These are phyloP conservation scores for Ceratobasidium sp. DNA, from an alignment of 1,284 basidiomycete genomes.

Conservation along the genomic window DNA sequence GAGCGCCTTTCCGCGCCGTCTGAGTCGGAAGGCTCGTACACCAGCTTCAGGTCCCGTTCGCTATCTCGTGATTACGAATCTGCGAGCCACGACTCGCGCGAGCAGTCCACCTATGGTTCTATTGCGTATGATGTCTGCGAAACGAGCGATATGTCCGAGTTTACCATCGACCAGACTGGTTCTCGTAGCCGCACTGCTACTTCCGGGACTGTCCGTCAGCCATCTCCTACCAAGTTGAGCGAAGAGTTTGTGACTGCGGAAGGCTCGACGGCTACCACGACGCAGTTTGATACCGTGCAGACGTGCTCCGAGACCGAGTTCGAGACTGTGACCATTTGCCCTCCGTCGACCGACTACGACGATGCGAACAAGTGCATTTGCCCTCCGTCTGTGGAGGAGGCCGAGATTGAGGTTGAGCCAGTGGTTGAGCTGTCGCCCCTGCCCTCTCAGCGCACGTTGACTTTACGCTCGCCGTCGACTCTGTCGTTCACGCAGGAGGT, in stretches of 20 bases:
- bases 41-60: conserved; percentile 59
- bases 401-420: not conserved
- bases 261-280: conserved; percentile 15
- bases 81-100: conserved; percentile 21
- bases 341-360: conserved; percentile 46
- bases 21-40: conserved; percentile 59
- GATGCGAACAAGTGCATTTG: conserved; percentile 41
- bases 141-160: conserved; percentile 42
- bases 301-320: conserved; percentile 46
- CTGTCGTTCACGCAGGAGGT: not conserved
- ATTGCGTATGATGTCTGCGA: conserved; percentile 49
- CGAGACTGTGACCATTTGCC: conserved; percentile 45
- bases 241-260: conserved; percentile 44
- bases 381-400: conserved; percentile 28
- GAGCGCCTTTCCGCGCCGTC: conserved; percentile 10
- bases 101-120: conserved; percentile 42
- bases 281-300: conserved; percentile 27
- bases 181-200: conserved; percentile 35
- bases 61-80: conserved; percentile 56
- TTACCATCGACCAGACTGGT: conserved; percentile 41
- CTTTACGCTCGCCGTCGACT: not conserved
- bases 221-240: conserved; percentile 37
- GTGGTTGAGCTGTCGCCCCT: conserved; percentile 15
- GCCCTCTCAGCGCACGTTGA: not conserved
- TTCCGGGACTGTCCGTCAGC: conserved; percentile 16